Evolutionary conservation across 441 rosid species (phyloP).

Genomic region (Populus trichocarpa): DNA sequence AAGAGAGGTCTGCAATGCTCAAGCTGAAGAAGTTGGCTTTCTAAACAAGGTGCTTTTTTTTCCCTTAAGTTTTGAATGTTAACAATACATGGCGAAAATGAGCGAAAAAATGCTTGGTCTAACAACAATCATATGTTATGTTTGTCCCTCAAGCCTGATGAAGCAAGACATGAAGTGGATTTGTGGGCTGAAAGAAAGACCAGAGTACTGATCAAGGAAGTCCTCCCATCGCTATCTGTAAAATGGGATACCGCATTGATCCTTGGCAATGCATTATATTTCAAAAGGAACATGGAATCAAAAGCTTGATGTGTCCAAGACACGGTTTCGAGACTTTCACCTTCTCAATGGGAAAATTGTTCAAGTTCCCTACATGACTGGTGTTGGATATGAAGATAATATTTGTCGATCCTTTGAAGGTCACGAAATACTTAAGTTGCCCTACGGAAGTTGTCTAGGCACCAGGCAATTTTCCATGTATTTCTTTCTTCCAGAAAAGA

Average conservation of each 20-base stretch:
- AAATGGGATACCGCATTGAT: neutral
- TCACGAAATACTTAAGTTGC: neutral
- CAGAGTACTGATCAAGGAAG: conserved; percentile 12
- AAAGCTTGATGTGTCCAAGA: neutral
- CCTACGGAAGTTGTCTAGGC: neutral
- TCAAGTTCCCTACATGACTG: conserved; percentile 17
- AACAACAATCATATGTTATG: too few species aligned
- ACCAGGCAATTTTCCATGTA: neutral
- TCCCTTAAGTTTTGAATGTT: too few species aligned
- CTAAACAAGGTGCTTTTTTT: neutral
- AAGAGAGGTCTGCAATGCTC: conserved; percentile 15
- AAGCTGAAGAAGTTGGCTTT: conserved; percentile 14
- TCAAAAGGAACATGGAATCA: conserved; percentile 18
- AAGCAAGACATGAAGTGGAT: neutral
- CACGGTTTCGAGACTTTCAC: neutral
- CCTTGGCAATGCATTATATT: conserved; percentile 27
- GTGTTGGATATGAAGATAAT: neutral
- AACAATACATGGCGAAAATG: too few species aligned
- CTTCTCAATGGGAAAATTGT: conserved; percentile 14
- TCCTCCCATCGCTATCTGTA: too few species aligned
- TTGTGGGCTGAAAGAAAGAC: conserved; percentile 19
- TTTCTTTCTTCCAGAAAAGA: conserved; percentile 6
- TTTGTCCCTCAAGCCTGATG: conserved; percentile 4
- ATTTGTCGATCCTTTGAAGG: conserved; percentile 3
- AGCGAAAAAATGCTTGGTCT: too few species aligned